Evolutionary conservation across 768 basidiomycete genomes (phyloP), one percentile per base, ranked within the genome.

Genomic region (Tephrocybe rancida): DNA sequence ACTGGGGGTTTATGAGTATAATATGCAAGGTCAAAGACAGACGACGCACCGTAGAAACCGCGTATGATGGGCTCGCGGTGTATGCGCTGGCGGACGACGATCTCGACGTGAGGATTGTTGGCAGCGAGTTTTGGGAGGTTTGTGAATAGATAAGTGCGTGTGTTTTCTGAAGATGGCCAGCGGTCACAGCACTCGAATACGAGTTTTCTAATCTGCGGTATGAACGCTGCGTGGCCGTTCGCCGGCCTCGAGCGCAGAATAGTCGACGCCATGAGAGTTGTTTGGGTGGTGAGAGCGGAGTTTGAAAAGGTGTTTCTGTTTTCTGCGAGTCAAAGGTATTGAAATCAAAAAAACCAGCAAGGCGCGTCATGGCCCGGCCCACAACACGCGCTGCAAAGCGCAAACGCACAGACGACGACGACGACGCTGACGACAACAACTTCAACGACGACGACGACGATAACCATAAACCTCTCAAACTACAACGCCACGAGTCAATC

Each of bases 141-240:
- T 50, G 80, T 83, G 63, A 75, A 68, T 63, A 96, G 71, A 67
- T 82, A 95, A 24, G 76, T 79, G 62, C 92, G 86, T 6, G 89
- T 77, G 64, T 85, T 84, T 41, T 78, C 70, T 0, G 90, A 92
- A 3, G 90, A 86, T 1, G 88, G 83, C 82, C 87, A 90, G 49
- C 81, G 82, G 63, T 95, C 86, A 71, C 92, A 93, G 69, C 82
- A 95, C 70, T 94, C 90, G 67, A 96, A 83, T 58, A 96, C 91
- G 55, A 96, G 76, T 65, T 93, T 95, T 51, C 90, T 77, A n/a
- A 90, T 77, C 56, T 85, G 85, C 2, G 92, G 90, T 3, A 92
- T 70, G 70, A 88, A 95, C 1, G 83, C 74, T 38, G 71, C 66
- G 65, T 89, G 88, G 1, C 92, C 91, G 67, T 94, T 93, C 52